Evolutionary conservation across 345 rosid genomes (phyloP).

Genomic region (Cardiospermum halicacabum): DNA sequence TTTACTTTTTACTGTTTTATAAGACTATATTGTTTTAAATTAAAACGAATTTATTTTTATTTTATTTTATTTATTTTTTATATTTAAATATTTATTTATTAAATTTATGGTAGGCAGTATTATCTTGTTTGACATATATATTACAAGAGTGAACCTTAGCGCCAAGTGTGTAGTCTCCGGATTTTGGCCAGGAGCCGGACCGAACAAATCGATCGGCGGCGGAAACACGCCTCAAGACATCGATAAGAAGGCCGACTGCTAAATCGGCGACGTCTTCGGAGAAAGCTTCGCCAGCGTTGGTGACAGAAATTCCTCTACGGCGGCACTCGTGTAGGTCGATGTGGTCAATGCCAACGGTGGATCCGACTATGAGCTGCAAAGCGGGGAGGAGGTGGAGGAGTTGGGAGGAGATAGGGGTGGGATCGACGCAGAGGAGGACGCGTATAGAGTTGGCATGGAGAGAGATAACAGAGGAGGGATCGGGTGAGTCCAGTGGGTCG

Average conservation of each 20-base stretch:
- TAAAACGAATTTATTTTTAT: too few relatives aligned
- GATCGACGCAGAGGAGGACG: constrained; percentile 21
- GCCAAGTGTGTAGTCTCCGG: constrained; percentile 28
- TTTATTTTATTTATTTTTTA: too few relatives aligned
- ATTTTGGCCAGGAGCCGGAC: constrained; percentile 22
- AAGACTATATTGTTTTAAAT: too few relatives aligned
- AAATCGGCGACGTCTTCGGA: constrained; percentile 29
- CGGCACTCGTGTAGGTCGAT: constrained; percentile 28
- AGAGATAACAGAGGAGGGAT: too few relatives aligned
- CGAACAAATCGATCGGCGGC: constrained; percentile 23
- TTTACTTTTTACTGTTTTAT: too few relatives aligned
- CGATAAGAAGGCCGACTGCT: constrained; percentile 30
- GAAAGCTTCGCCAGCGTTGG: constrained; percentile 16
- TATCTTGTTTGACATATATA: too few relatives aligned
- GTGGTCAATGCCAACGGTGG: constrained; percentile 28
- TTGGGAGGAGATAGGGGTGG: constrained; percentile 19
- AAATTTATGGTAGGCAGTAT: too few relatives aligned
- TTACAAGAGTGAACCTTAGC: constrained; percentile 26
- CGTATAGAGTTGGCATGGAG: too few relatives aligned
- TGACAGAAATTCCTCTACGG: constrained; percentile 20
- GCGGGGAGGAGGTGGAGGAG: constrained; percentile 21
- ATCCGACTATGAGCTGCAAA: constrained; percentile 22
- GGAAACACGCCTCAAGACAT: constrained; percentile 20
- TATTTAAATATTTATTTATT: too few relatives aligned
- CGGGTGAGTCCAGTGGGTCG: constrained; percentile 13